Evolutionary conservation across 1,139 yeast genomes (phyloP), one percentile per base, ranked within the genome.

Genomic region (Kodamaea fungicola): DNA sequence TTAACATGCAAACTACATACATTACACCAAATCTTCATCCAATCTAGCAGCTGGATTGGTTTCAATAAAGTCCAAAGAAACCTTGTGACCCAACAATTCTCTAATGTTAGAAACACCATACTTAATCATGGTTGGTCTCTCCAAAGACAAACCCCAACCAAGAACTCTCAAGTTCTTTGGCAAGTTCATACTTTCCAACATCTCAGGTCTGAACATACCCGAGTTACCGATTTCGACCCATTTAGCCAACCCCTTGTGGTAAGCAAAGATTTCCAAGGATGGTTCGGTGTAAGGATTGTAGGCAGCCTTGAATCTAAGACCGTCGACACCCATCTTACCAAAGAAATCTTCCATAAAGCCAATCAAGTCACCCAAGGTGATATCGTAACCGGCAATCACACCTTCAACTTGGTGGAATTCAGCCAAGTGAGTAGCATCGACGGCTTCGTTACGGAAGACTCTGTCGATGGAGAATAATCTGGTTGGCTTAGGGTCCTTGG

Each of bases 151-250:
- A 56, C 99, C 99, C 92, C 96, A 94, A 46, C 99, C 99, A 51
- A 89, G 78, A 23, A 92, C 97, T 62, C 97, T 78, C 71, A 94
- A 67, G 61, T 88, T 85, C 71, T 83, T 83, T 45, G 98, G 98
- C 57, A 94, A 76, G 26, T 98, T 98, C 97, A 92, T 90, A 33
- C 96, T 71, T 67, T 89, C 96, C 62, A 94, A 76, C 99, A 94
- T 94, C 67, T 94, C 99, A 19, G 99, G 98, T 69, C 99, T 82
- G 76, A 94, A 94, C 96, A 94, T 85, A 63, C 98, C 99, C 19
- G 97, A 88, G 74, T 94, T 94, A 63, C 99, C 99, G 57, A 94
- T 90, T 72, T 94, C 99, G 46, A 94, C 98, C 98, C 98, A 94
- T 63, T 89, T 92, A 55, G 77, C 83, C 54, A 94, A 76, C 34